These are phyloP conservation scores for Pythium dissimile DNA, from an alignment of 352 stramenopile species.

Conservation along the genomic window DNA sequence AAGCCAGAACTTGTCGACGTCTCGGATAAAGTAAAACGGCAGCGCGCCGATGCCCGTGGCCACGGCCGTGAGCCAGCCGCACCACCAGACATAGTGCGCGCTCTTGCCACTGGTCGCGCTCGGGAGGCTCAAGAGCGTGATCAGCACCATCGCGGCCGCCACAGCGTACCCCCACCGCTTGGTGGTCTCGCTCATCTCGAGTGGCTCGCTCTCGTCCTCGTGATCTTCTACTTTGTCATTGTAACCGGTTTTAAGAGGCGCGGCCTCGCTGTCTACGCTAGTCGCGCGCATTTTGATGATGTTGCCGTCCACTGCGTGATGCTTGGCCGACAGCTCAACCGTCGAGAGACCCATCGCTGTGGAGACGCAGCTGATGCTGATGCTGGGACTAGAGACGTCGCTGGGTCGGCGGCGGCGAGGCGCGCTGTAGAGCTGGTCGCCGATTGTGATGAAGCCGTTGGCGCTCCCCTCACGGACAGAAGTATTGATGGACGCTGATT, in stretches of 20 bases:
- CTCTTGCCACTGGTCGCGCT: slow-evolving; percentile 45
- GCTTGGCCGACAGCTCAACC: slow-evolving; percentile 1
- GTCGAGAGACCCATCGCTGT: slow-evolving; percentile 5
- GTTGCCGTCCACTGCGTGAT: neutral
- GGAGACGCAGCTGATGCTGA: neutral
- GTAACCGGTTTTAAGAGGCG: slow-evolving; percentile 1
- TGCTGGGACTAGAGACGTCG: neutral
- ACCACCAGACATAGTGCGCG: slow-evolving; percentile 95
- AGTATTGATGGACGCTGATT: too few relatives aligned
- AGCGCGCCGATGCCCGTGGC: slow-evolving; percentile 94
- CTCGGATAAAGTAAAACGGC: slow-evolving; percentile 92
- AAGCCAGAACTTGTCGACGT: slow-evolving; percentile 94
- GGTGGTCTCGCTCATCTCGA: slow-evolving; percentile 23
- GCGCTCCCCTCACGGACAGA: too few relatives aligned
- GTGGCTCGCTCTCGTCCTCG: slow-evolving; percentile 19
- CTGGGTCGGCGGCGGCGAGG: neutral
- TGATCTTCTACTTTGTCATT: neutral
- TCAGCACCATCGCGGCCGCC: slow-evolving; percentile 45
- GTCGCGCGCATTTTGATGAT: slow-evolving; percentile 7
- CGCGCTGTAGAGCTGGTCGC: neutral
- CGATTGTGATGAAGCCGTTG: neutral
- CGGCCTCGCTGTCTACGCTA: neutral
- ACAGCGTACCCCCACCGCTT: slow-evolving; percentile 42
- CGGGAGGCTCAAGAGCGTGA: slow-evolving; percentile 66
- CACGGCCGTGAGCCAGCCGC: slow-evolving; percentile 96